phyloP scores from a whole-genome alignment of 1,284 basidiomycete species.

The Heterobasidion parviporum region DNA sequence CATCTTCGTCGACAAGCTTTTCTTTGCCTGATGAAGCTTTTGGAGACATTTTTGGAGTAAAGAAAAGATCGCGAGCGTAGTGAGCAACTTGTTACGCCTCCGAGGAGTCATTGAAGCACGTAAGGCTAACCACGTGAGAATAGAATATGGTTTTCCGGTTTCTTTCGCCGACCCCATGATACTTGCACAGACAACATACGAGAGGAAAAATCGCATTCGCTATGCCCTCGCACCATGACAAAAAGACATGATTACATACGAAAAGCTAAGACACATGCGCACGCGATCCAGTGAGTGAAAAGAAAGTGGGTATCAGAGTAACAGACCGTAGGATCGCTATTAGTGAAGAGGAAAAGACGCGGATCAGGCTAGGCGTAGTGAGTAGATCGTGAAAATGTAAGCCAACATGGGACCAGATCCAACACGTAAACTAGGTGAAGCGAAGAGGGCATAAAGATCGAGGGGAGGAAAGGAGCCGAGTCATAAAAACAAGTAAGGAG shows the following conservation, averaged over 20 bases:
- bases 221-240: neutral
- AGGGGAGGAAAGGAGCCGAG: slow-evolving; percentile 6
- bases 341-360: slow-evolving; percentile 22
- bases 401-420: slow-evolving; percentile 46
- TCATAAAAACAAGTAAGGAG: slow-evolving; percentile 7
- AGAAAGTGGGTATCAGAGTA: slow-evolving; percentile 37
- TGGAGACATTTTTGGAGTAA: slow-evolving; percentile 41
- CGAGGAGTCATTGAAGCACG: neutral
- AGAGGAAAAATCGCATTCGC: neutral
- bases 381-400: slow-evolving; percentile 31
- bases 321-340: slow-evolving; percentile 25
- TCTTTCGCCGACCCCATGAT: too few relatives aligned
- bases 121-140: neutral
- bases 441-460: slow-evolving; percentile 21
- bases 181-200: too few relatives aligned
- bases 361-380: slow-evolving; percentile 49
- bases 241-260: slow-evolving; percentile 44
- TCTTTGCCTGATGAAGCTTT: slow-evolving; percentile 55
- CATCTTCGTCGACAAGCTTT: slow-evolving; percentile 57
- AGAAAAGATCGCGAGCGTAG: too few relatives aligned
- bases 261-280: slow-evolving; percentile 47
- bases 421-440: slow-evolving; percentile 43
- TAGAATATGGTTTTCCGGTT: neutral
- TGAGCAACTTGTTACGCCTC: too few relatives aligned
- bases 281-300: slow-evolving; percentile 42